Conservation (phyloP, 805 yeast species). For the Saccharomycopsis capsularis region DNA sequence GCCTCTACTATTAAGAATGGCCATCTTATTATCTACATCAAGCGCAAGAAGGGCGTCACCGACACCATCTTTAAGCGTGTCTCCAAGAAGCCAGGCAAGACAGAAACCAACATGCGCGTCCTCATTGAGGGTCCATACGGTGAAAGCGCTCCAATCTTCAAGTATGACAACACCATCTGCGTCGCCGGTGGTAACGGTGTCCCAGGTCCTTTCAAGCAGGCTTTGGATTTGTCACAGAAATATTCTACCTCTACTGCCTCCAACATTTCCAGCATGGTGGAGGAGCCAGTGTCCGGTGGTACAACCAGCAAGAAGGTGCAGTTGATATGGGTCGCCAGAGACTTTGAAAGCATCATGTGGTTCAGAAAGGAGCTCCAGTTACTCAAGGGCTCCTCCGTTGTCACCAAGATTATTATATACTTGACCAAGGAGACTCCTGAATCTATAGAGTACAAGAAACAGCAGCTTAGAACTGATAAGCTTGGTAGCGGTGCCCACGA, state of each 20-base stretch:
- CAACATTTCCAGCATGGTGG: neutral
- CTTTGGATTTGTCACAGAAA: slow-evolving; percentile 25
- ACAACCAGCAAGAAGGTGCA: slow-evolving; percentile 32
- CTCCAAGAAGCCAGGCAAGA: slow-evolving; percentile 27
- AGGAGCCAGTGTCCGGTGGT: slow-evolving; percentile 22
- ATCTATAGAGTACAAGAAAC: neutral
- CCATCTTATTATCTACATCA: slow-evolving; percentile 37
- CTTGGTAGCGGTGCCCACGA: too few relatives aligned
- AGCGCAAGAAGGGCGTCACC: slow-evolving; percentile 54
- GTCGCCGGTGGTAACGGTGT: slow-evolving; percentile 49
- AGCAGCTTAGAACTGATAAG: too few relatives aligned
- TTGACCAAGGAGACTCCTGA: slow-evolving; percentile 6
- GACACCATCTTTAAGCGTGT: slow-evolving; percentile 30
- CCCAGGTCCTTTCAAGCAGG: slow-evolving; percentile 43
- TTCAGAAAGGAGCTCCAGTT: slow-evolving; percentile 35
- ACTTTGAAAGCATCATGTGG: slow-evolving; percentile 43
- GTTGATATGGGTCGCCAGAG: slow-evolving; percentile 58
- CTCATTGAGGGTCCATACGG: slow-evolving; percentile 63
- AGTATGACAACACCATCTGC: slow-evolving; percentile 33
- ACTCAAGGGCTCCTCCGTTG: neutral
- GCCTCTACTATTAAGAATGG: slow-evolving; percentile 31
- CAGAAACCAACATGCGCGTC: slow-evolving; percentile 31
- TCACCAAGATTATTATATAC: neutral
- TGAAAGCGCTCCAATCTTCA: slow-evolving; percentile 32
- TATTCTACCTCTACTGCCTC: neutral